Conservation (phyloP, 1,284 basidiomycete species). For the Ceratobasidium sp. region DNA sequence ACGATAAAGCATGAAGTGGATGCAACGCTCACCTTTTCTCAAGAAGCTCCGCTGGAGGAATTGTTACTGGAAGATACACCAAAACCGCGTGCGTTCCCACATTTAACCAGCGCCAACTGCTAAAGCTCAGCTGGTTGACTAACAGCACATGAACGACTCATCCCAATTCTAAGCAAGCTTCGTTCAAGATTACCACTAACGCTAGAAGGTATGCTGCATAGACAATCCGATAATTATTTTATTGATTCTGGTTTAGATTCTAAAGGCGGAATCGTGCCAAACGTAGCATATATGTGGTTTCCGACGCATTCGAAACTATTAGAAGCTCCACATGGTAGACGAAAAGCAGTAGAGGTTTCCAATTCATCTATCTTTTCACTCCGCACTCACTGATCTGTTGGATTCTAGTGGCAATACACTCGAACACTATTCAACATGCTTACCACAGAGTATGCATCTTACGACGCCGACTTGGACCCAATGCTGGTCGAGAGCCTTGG, state of each 20-base stretch:
- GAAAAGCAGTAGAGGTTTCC: constrained; percentile 36
- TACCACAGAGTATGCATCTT: constrained; percentile 16
- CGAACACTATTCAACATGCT: constrained; percentile 28
- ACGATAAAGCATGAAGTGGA: constrained; percentile 9
- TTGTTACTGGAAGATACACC: neutral
- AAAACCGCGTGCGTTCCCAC: constrained; percentile 6
- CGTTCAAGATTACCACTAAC: constrained; percentile 31
- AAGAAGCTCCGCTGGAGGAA: neutral
- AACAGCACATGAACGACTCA: constrained; percentile 32
- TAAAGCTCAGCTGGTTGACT: neutral
- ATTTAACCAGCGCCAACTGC: neutral
- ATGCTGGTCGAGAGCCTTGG: constrained; percentile 12
- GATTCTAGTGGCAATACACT: constrained; percentile 22
- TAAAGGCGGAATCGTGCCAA: neutral
- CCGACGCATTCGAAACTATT: constrained; percentile 19
- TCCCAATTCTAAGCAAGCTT: constrained; percentile 31
- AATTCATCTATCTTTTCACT: neutral
- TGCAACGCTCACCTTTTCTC: neutral
- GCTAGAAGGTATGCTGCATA: constrained; percentile 8
- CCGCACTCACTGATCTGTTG: neutral
- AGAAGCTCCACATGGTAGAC: constrained; percentile 35
- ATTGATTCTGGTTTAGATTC: constrained; percentile 10
- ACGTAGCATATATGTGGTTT: constrained; percentile 34
- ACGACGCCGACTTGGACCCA: constrained; percentile 39
- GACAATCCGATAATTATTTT: neutral